phyloP scores from a whole-genome alignment of 2,329 filamentous ascomycete species.

The Aureobasidium sp. region DNA sequence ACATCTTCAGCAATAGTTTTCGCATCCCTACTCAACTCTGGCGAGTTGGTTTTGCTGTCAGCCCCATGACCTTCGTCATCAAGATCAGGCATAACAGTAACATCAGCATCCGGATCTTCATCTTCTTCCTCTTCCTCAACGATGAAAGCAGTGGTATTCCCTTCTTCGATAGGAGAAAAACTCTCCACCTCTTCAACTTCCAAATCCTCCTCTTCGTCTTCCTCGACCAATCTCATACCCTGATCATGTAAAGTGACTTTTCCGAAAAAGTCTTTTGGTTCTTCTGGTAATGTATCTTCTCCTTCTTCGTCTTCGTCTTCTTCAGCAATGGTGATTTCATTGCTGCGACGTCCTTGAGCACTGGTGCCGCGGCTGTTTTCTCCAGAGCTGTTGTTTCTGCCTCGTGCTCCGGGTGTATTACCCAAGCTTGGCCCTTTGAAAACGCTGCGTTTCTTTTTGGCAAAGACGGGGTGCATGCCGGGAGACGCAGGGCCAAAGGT shows the following conservation, averaged over 20 bases:
- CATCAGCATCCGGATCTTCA: background rate
- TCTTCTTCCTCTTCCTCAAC: background rate
- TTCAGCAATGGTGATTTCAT: constrained; percentile 45
- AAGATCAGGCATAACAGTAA: background rate
- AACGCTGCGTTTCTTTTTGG: constrained; percentile 69
- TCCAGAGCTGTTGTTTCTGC: constrained; percentile 14
- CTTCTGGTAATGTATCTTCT: background rate
- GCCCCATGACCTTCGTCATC: background rate
- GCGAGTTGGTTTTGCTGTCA: no score
- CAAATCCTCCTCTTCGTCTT: constrained; percentile 16
- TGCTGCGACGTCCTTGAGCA: constrained; percentile 58
- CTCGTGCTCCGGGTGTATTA: constrained; percentile 37
- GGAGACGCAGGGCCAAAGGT: constrained; percentile 49
- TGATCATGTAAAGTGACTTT: background rate
- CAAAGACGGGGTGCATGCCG: constrained; percentile 59
- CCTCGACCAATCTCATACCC: background rate
- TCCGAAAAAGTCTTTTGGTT: background rate
- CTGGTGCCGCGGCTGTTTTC: constrained; percentile 41
- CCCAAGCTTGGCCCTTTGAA: constrained; percentile 73
- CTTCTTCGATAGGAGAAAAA: constrained; percentile 43
- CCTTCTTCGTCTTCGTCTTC: constrained; percentile 7
- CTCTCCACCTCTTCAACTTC: constrained; percentile 50
- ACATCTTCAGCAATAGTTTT: background rate
- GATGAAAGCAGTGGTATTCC: constrained; percentile 2
- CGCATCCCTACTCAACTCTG: background rate